A percentile compares a stretch with the other conserved stretches of the same genome.
phyloP scores from a whole-genome alignment of 257 asterid genomes.

The Catharanthus roseus region DNA sequence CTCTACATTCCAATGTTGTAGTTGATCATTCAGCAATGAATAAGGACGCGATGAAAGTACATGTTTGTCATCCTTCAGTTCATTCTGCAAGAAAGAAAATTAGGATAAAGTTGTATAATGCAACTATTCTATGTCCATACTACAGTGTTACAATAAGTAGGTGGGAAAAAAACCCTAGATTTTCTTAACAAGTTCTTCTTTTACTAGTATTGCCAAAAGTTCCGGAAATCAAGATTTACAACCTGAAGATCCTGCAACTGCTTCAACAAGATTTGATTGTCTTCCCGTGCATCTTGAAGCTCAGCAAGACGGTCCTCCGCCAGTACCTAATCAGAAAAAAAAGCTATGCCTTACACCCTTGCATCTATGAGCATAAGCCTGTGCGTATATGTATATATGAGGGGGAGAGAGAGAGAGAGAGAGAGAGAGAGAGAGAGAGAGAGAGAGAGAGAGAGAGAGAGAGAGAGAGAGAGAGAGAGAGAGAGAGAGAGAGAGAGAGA shows the following conservation, averaged over 20 bases:
- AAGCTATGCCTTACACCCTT: slow-evolving; percentile 9
- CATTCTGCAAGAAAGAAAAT: slow-evolving; percentile 46
- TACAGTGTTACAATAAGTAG: not conserved
- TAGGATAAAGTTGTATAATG: slow-evolving; percentile 2
- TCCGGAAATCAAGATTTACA: slow-evolving; percentile 15
- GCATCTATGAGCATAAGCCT: not conserved
- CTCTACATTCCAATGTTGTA: slow-evolving; percentile 84
- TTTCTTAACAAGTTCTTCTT: not conserved
- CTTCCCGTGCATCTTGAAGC: slow-evolving; percentile 84
- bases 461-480: slow-evolving; percentile 23
- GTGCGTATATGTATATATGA: slow-evolving; percentile 13
- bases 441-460: slow-evolving; percentile 21
- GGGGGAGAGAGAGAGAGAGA: too few relatives aligned
- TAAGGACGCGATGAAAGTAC: slow-evolving; percentile 71
- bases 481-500: slow-evolving; percentile 21
- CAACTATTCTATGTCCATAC: not conserved
- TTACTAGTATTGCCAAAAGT: not conserved
- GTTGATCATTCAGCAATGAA: slow-evolving; percentile 74
- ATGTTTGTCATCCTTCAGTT: slow-evolving; percentile 70
- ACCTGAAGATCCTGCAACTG: slow-evolving; percentile 97
- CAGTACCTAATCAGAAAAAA: slow-evolving; percentile 50
- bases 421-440: slow-evolving; percentile 12
- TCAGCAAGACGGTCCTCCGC: slow-evolving; percentile 87
- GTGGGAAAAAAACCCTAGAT: not conserved
- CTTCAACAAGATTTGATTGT: slow-evolving; percentile 62